These are phyloP conservation scores for Globisporangium nodosum DNA, from an alignment of 352 stramenopile species.

Conservation along the genomic window DNA sequence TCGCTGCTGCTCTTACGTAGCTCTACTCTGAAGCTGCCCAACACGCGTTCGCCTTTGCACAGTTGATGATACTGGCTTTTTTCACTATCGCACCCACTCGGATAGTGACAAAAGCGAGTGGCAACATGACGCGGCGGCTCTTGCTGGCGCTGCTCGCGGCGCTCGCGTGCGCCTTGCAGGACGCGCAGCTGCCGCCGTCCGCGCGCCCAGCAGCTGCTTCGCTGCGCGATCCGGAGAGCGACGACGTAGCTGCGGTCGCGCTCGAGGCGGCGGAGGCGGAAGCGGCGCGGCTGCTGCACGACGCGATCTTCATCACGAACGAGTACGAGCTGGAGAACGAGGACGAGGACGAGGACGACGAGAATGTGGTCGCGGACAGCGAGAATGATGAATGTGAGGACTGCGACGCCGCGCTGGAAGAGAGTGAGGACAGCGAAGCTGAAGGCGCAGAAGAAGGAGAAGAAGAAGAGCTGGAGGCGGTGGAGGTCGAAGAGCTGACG, in stretches of 20 bases:
- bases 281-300: conserved; percentile 11
- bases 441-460: background rate
- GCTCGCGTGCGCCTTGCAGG: background rate
- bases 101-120: background rate
- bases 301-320: background rate
- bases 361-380: background rate
- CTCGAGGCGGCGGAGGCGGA: conserved; percentile 11
- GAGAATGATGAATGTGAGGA: background rate
- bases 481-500: background rate
- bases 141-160: background rate
- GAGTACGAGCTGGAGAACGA: background rate
- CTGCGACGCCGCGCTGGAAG: background rate
- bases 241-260: conserved; percentile 2
- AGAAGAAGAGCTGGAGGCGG: background rate
- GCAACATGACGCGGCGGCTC: background rate
- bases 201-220: background rate
- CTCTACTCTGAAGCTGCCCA: background rate
- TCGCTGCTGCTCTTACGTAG: background rate
- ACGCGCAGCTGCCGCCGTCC: conserved; percentile 1
- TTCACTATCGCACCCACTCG: background rate
- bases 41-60: background rate
- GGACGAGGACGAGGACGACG: background rate
- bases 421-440: background rate
- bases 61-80: background rate
- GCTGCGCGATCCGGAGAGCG: background rate